A percentile compares a stretch with the other conserved stretches of the same genome.
Evolutionary conservation across 2,329 filamentous ascomycete genomes (phyloP).

Genomic region (Diaporthe amygdali): DNA sequence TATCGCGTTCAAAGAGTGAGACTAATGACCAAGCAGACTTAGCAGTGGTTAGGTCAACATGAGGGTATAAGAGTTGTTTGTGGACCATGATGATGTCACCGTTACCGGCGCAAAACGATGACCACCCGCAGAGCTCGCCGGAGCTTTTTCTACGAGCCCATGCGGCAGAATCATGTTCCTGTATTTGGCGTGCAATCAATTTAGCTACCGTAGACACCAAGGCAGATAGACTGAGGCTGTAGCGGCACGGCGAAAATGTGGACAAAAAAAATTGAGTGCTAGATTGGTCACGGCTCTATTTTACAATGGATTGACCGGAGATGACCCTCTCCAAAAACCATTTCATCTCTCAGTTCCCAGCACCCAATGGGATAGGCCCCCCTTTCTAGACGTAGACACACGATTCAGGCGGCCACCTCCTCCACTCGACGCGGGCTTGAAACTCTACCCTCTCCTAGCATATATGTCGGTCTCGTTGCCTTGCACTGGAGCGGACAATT

Average conservation of each 20-base stretch:
- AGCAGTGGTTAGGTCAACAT: slow-evolving; percentile 14
- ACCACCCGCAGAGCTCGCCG: background rate
- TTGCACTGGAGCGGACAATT: slow-evolving; percentile 40
- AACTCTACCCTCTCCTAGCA: slow-evolving; percentile 31
- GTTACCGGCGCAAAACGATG: background rate
- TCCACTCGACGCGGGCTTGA: slow-evolving; percentile 38
- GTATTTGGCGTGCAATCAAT: no score
- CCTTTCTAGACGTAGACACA: slow-evolving; percentile 52
- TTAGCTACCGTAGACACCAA: no score
- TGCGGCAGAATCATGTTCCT: no score
- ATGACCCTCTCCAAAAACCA: slow-evolving; percentile 46
- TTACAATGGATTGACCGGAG: slow-evolving; percentile 63
- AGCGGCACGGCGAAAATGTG: slow-evolving; percentile 29
- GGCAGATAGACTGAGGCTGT: background rate
- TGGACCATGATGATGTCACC: slow-evolving; percentile 18
- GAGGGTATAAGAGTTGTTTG: background rate
- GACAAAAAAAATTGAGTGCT: slow-evolving; percentile 68
- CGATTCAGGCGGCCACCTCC: slow-evolving; percentile 53
- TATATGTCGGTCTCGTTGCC: slow-evolving; percentile 35
- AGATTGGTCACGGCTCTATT: slow-evolving; percentile 67
- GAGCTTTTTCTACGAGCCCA: background rate
- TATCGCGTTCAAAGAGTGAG: background rate
- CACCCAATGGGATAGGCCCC: slow-evolving; percentile 48
- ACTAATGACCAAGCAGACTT: background rate
- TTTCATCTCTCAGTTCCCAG: slow-evolving; percentile 52